Evolutionary conservation across 345 rosid species (phyloP), one percentile per base, ranked within the genome.

Genomic region (Nephelium lappaceum): DNA sequence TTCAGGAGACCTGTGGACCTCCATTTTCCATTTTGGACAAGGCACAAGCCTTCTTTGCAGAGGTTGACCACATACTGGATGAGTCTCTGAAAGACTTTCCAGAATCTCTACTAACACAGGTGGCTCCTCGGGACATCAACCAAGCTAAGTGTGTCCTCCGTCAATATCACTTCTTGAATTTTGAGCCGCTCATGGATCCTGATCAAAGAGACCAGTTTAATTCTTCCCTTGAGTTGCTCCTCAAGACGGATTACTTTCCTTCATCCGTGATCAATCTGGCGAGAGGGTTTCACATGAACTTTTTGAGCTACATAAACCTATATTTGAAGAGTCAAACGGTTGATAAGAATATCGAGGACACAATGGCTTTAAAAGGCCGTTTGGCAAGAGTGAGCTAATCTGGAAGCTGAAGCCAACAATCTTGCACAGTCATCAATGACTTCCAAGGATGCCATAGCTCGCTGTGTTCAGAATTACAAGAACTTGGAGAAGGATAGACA

Each of bases 131-230:
- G 63, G 63, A 58, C 27, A 58, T 58, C 8, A 21, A 58, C 24
- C 24, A 58, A 19, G 63, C 63, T 15, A 58, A 58, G 63, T 6
- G 25, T 9, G 25, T 58, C 23, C 63, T 58, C 25, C n/a, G n/a
- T 58, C 63, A 58, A 23, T 58, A 58, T 58, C 63, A 27, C 6
- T 49, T 19, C 14, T 25, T 71, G 61, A 71, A 27, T 31, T 71
- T 71, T 27, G 61, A 71, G 62, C 2, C 55, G 23, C 74, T 71
- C 41, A 49, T 71, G 15, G n/a, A 71, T 71, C 42, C 19, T 25
- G 42, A 51, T 24, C 61, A 19, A 36, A 71, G 57, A 58, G 21
- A 71, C 11, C 16, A 27, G 3, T 47, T 71, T n/a, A 55, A 47
- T 71, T 71, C 74, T 11, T 27, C 74, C 23, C 60, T 47, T 1